Percentiles rank a stretch among this genome's conserved stretches.
Evolutionary conservation across 225 moss, liverwort and hornwort genomes (phyloP).

Genomic region (Marchantia paleacea): DNA sequence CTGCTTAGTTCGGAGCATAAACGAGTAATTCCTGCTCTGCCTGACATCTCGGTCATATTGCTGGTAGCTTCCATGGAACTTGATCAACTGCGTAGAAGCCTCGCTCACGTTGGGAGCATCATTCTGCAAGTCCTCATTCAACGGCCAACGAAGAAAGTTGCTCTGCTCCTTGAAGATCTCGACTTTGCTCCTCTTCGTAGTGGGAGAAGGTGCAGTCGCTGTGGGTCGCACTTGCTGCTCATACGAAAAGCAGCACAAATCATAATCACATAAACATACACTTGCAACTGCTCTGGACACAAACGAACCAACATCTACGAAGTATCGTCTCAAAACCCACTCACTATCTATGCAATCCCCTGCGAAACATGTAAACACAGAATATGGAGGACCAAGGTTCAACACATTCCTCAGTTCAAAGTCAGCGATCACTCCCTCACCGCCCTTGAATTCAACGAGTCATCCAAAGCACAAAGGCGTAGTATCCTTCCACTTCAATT

Average conservation of each 20-base stretch:
- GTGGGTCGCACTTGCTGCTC: constrained; percentile 35
- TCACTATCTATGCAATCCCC: neutral
- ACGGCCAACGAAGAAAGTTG: constrained; percentile 66
- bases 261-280: neutral
- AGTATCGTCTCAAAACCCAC: neutral
- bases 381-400: too few relatives aligned
- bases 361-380: too few relatives aligned
- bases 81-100: constrained; percentile 81
- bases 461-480: too few relatives aligned
- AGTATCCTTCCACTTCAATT: too few relatives aligned
- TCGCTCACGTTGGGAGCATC: constrained; percentile 84
- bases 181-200: constrained; percentile 86
- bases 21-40: constrained; percentile 73
- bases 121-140: constrained; percentile 63
- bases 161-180: constrained; percentile 93
- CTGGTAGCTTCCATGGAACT: constrained; percentile 97
- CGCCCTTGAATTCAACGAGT: too few relatives aligned
- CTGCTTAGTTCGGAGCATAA: constrained; percentile 95
- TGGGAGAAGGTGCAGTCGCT: constrained; percentile 20
- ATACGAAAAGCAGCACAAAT: neutral
- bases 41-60: constrained; percentile 77
- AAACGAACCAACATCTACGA: neutral
- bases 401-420: too few relatives aligned
- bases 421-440: too few relatives aligned
- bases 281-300: neutral